These are phyloP conservation scores for Kregervanrija pseudodelftensis DNA, from an alignment of 805 yeast genomes.

Conservation along the genomic window DNA sequence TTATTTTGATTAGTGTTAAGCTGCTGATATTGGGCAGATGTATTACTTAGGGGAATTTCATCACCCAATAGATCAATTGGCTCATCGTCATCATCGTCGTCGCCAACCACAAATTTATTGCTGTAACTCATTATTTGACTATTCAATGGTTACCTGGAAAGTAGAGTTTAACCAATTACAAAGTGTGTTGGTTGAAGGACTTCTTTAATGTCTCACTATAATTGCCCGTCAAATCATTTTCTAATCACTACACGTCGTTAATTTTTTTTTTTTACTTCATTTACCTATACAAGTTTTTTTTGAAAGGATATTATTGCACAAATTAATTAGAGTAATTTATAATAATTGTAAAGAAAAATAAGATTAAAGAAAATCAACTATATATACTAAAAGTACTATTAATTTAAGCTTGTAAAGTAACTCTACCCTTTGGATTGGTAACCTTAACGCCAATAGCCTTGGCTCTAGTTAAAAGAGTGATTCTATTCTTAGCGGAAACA, in stretches of 20 bases:
- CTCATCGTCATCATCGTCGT: conserved; percentile 12
- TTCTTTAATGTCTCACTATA: no score
- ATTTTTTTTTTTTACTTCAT: no score
- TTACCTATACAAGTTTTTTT: no score
- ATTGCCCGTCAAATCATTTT: no score
- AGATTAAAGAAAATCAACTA: conserved; percentile 6
- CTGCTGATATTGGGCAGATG: background rate
- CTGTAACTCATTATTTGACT: conserved; percentile 6
- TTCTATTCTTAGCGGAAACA: conserved; percentile 98
- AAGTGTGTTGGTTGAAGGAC: no score
- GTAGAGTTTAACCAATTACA: no score
- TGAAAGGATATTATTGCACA: no score
- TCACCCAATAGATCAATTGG: conserved; percentile 16
- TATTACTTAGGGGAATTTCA: background rate
- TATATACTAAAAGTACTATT: conserved; percentile 8
- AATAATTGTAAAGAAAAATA: background rate
- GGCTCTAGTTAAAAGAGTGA: conserved; percentile 91
- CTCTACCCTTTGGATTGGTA: conserved; percentile 99
- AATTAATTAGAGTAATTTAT: no score
- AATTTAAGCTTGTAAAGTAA: conserved; percentile 90
- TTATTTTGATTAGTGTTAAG: background rate
- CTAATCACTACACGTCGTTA: no score
- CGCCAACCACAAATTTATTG: conserved; percentile 9
- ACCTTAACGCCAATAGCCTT: conserved; percentile 98
- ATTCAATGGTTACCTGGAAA: no score